Base-by-base conservation (phyloP, 805 yeast genomes). In the Cyberlindnera mycetangii region DNA sequence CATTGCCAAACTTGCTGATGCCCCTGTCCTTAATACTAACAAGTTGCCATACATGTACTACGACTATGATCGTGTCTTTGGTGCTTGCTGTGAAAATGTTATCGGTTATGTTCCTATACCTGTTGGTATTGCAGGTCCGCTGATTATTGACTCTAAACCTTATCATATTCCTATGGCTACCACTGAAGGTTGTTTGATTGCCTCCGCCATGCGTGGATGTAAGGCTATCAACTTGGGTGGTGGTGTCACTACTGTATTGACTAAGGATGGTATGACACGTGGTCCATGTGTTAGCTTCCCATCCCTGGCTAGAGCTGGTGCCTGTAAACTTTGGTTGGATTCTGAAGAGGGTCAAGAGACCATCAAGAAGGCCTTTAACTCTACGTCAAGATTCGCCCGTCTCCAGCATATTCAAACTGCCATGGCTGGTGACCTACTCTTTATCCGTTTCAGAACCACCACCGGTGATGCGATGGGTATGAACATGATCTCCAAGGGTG, bases 381-480 rank as follows among this genome's bases (percentile, higher is more conserved):
- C 97, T 6, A 93, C 99, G 16, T 90, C 98, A 15, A 79, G 99
- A 69, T 93, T 93, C 70, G 99, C 99, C 15, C 81, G 97, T 61
- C 77, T 93, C 59, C 96, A 87, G 66, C 85, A 85, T 56, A 73
- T 92, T 53, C 86, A 89, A 66, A 89, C 97, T 15, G 95, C 98
- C 3, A 72, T 92, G 65, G 99, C 99, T 15, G 99, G 99, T 24
- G 85, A 85, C 39, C 73, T 85, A 55, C 73, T 93, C 57, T 93
- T 79, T 60, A 84, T 93, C 56, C 81, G 99, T 61, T 93, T 93
- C 74, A 81, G 90, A 64, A 95, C 99, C n/a, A 89, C 96, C 32
- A 93, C 99, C 16, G 99, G 99, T 67, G 99, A 93, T 72, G 99
- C 99, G 16, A 93, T 93, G 99, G 99, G 99, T 53, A 93, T 93